Base-by-base conservation (phyloP, 192 early-diverging fungal genomes). In the Pilaira anomala region DNA sequence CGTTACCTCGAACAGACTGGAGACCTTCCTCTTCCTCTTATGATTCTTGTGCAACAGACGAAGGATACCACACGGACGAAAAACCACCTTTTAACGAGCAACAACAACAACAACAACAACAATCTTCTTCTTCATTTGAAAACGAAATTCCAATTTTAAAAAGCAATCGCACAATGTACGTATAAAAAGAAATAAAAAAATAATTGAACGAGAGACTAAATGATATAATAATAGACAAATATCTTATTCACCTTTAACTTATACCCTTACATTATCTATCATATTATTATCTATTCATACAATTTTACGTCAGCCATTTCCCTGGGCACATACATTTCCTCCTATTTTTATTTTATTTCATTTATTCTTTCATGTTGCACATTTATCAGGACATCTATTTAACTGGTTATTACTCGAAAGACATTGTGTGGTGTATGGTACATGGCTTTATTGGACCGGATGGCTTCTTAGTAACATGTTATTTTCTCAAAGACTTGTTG, bases 371-470 rank as follows among this genome's bases (percentile, higher is more conserved):
- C 82, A 84, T 33, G 44, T 73, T 29, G 68, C 77, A 0, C 77
- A 75, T 22, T 44, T 84, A 12, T 55, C 74, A 1, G 75, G 74
- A 44, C 80, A 78, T 61, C 50, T 70, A 16, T 65, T 82, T 11
- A 70, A 76, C 0, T 75, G 67, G 19, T 65, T 71, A 11, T 62
- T 63, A 12, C 28, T 84, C 0, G 82, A 84, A 45, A 74, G 78
- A 21, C 73, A 71, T 19, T 76, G 72, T 24, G 80, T 84, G 2
- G 72, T 81, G n/a, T 84, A 81, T 57, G 82, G 82, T 6, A 82
- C 82, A 0, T 84, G 80, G 80, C 68, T 81, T 3, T 75, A 82
- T 21, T 84, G 80, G 72, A 75, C 77, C 21, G 82, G 82, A 2
- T 80, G 82, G 80, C 69, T 77, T 0, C 62, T 84, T 1, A 75